Conservation (phyloP, 225 moss, liverwort and hornwort species). For the Bryum argenteum region DNA sequence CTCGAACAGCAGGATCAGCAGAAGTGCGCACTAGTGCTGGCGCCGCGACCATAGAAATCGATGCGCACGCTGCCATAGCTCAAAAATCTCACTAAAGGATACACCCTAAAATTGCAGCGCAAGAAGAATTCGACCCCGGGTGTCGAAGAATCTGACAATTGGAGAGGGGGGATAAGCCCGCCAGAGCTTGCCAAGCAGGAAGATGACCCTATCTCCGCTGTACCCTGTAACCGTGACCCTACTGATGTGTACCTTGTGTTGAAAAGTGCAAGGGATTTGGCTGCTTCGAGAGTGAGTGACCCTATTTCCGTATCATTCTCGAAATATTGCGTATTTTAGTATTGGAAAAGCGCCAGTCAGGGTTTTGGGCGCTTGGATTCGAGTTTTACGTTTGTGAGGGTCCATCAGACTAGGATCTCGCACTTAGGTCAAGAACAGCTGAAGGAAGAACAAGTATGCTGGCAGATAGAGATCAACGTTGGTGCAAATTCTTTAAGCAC, state of each 20-base stretch:
- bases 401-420: constrained; percentile 15
- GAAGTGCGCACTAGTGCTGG: constrained; percentile 15
- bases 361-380: constrained; percentile 5
- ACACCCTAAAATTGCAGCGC: too few species aligned
- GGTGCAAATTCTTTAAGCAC: neutral
- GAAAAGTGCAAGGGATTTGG: neutral
- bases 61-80: constrained; percentile 36
- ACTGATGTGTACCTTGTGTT: neutral
- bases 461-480: constrained; percentile 12
- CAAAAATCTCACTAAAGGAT: neutral
- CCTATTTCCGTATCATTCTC: constrained; percentile 24
- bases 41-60: constrained; percentile 29
- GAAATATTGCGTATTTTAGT: neutral
- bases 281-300: neutral
- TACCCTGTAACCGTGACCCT: constrained; percentile 24
- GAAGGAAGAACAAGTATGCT: constrained; percentile 23
- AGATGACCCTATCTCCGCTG: constrained; percentile 23
- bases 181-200: constrained; percentile 27
- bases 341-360: neutral
- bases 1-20: constrained; percentile 4
- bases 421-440: neutral
- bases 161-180: constrained; percentile 13
- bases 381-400: neutral
- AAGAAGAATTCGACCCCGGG: too few species aligned
- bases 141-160: neutral